These are phyloP conservation scores for Pinus taeda DNA, from an alignment of 75 land plant species.

Conservation along the genomic window DNA sequence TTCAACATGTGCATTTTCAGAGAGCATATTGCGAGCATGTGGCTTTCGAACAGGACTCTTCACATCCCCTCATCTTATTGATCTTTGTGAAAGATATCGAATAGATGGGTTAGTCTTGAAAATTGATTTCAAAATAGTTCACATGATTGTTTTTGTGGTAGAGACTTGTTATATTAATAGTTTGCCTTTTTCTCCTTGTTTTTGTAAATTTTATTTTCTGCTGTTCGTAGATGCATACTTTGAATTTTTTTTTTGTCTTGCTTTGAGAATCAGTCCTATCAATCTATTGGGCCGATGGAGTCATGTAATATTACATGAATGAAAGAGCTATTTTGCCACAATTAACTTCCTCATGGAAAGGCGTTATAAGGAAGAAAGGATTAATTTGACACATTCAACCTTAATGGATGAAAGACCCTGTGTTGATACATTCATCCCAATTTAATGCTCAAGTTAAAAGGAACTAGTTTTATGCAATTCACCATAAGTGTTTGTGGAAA, in stretches of 20 bases:
- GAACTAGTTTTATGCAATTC: too few relatives aligned
- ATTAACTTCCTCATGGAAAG: too few relatives aligned
- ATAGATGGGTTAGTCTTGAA: slow-evolving; percentile 60
- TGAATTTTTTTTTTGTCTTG: background rate
- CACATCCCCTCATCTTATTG: slow-evolving; percentile 84
- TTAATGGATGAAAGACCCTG: too few relatives aligned
- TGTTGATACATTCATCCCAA: too few relatives aligned
- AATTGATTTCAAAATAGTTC: background rate
- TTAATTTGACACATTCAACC: too few relatives aligned
- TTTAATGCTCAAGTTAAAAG: too few relatives aligned
- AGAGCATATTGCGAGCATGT: slow-evolving; percentile 72
- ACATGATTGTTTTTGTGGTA: background rate
- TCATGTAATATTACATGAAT: too few relatives aligned
- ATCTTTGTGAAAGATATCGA: slow-evolving; percentile 81
- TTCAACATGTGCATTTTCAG: slow-evolving; percentile 83
- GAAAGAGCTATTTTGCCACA: too few relatives aligned
- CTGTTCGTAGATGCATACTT: background rate
- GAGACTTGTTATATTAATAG: background rate
- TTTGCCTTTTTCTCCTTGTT: background rate
- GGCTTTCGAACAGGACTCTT: slow-evolving; percentile 86
- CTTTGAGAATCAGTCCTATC: background rate
- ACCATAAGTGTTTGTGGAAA: too few relatives aligned
- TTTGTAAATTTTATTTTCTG: background rate
- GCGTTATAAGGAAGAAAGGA: too few relatives aligned
- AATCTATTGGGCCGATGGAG: background rate